Evolutionary conservation across 495 filamentous ascomycete species (phyloP).

Genomic region (Tuber magnatum): DNA sequence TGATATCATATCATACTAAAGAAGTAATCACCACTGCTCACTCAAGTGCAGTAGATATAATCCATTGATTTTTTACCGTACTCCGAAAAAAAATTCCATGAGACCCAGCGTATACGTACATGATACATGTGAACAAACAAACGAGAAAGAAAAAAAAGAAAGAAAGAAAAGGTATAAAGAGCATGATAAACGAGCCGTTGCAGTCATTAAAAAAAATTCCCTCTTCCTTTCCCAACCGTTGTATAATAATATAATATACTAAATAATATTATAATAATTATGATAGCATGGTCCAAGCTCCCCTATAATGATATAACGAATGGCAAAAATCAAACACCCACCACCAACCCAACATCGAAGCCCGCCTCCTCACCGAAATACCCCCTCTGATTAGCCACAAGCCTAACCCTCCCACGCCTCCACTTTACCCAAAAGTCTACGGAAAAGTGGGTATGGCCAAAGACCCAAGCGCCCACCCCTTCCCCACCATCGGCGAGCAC

Average conservation of each 20-base stretch:
- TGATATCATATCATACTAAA: not conserved
- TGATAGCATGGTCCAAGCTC: no score
- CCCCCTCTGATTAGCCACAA: conserved; percentile 53
- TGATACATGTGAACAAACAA: not conserved
- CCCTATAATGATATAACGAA: no score
- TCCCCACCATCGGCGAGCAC: conserved; percentile 40
- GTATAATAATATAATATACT: no score
- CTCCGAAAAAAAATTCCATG: not conserved
- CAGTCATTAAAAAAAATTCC: not conserved
- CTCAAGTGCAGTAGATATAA: not conserved
- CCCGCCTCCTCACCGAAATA: conserved; percentile 39
- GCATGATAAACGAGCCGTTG: not conserved
- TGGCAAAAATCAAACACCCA: conserved; percentile 14
- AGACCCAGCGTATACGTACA: not conserved
- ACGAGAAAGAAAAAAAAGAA: not conserved
- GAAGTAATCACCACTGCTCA: no score
- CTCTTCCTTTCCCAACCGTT: not conserved
- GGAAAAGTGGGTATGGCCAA: conserved; percentile 52
- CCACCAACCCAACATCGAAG: conserved; percentile 29
- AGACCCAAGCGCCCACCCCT: conserved; percentile 45
- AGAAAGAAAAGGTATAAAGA: not conserved
- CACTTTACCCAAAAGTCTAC: conserved; percentile 42
- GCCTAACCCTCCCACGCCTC: conserved; percentile 40
- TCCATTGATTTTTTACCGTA: not conserved
- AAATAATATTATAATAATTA: no score